A percentile compares a stretch with the other conserved stretches of the same genome.
phyloP scores from a whole-genome alignment of 495 filamentous ascomycete species.

The Cercophora newfieldiana region DNA sequence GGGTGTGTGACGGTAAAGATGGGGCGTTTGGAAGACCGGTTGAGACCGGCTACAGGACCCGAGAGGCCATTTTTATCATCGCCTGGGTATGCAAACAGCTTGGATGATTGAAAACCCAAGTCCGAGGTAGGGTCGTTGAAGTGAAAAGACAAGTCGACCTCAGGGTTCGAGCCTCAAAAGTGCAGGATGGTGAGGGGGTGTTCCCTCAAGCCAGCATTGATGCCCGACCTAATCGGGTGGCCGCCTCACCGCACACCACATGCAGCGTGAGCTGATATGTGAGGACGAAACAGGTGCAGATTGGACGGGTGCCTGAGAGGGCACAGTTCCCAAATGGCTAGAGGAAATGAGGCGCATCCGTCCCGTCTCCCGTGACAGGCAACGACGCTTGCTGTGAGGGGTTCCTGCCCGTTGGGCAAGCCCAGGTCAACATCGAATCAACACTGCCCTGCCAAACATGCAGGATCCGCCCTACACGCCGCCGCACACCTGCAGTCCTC shows the following conservation, averaged over 20 bases:
- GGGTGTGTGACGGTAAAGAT: not conserved
- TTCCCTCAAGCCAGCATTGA: not conserved
- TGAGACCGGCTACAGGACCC: not conserved
- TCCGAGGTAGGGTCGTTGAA: not conserved
- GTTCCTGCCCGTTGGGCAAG: not conserved
- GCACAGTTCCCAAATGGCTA: not conserved
- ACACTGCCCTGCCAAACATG: too few species aligned
- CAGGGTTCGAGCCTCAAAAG: not conserved
- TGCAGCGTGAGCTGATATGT: not conserved
- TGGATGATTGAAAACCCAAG: not conserved
- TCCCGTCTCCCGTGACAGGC: conserved; percentile 1
- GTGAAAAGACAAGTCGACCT: not conserved
- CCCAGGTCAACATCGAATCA: conserved; percentile 8
- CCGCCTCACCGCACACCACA: not conserved
- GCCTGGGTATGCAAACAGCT: not conserved
- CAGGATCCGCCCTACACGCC: too few species aligned
- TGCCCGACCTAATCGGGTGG: not conserved
- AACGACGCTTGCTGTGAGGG: not conserved
- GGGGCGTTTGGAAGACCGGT: not conserved
- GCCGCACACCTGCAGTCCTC: too few species aligned
- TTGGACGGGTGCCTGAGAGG: not conserved
- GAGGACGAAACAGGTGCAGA: not conserved
- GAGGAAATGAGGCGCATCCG: not conserved
- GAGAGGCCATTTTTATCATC: not conserved
- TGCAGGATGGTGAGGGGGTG: not conserved